Conservation (phyloP, 2,329 filamentous ascomycete species). For the Falciphora oryzae region DNA sequence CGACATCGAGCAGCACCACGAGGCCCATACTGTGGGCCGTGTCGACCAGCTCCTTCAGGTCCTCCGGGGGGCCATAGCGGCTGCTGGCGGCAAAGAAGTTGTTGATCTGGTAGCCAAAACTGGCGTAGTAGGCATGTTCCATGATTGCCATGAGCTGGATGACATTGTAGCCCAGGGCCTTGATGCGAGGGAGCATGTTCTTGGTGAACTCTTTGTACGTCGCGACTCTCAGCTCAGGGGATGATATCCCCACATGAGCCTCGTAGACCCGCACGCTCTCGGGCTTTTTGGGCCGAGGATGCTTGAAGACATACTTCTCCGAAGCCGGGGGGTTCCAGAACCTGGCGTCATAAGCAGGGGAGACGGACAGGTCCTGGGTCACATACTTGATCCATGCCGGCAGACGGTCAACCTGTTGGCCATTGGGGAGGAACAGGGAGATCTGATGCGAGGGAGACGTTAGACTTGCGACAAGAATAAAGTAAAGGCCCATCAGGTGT, state of each 20-base stretch:
- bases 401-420: constrained; percentile 78
- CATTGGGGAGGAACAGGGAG: constrained; percentile 71
- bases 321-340: constrained; percentile 90
- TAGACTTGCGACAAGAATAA: neutral
- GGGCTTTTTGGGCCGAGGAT: constrained; percentile 76
- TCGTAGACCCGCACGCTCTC: constrained; percentile 89
- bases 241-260: constrained; percentile 97
- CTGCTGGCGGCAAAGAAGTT: constrained; percentile 98
- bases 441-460: constrained; percentile 47
- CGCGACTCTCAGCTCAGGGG: constrained; percentile 78
- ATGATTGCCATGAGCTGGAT: constrained; percentile 99
- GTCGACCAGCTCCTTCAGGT: constrained; percentile 93
- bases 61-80: constrained; percentile 87
- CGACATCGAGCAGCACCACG: constrained; percentile 86
- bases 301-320: constrained; percentile 79
- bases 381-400: constrained; percentile 98
- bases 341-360: constrained; percentile 86
- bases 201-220: constrained; percentile 97
- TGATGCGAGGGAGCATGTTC: constrained; percentile 87
- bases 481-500: neutral
- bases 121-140: constrained; percentile 99
- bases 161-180: constrained; percentile 86
- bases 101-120: constrained; percentile 98
- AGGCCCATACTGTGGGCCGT: constrained; percentile 89
- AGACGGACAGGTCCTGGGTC: constrained; percentile 85